Percentiles rank a stretch among this genome's conserved stretches.
Evolutionary conservation across 1,284 basidiomycete genomes (phyloP).

Genomic region (Coniophora puteana): DNA sequence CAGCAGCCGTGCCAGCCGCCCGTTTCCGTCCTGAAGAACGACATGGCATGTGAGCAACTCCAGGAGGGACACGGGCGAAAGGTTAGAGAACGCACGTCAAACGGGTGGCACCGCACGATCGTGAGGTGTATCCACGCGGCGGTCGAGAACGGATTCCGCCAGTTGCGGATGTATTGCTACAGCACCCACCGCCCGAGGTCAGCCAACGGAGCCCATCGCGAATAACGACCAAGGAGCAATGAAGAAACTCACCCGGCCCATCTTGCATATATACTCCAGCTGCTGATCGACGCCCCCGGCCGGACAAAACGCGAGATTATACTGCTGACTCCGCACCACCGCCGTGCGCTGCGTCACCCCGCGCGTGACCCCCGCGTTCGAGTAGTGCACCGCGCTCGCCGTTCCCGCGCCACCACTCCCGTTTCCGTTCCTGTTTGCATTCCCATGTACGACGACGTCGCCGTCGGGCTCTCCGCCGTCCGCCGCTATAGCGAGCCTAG

Average conservation of each 20-base stretch:
- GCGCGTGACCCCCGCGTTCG: constrained; percentile 33
- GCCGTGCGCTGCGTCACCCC: constrained; percentile 33
- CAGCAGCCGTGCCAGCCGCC: constrained; percentile 34
- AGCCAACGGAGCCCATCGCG: neutral
- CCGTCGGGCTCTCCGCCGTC: no score
- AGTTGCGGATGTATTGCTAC: constrained; percentile 32
- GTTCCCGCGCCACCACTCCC: no score
- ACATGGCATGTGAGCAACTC: neutral
- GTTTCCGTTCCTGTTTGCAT: no score
- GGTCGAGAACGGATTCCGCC: constrained; percentile 39
- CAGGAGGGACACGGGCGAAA: neutral
- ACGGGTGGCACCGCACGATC: constrained; percentile 41
- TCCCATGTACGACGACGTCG: no score
- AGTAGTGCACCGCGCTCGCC: constrained; percentile 21
- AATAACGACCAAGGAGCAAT: neutral
- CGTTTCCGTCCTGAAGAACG: constrained; percentile 36
- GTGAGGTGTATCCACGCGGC: constrained; percentile 42
- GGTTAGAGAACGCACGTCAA: constrained; percentile 29
- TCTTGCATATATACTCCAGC: constrained; percentile 37
- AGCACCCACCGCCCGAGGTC: neutral
- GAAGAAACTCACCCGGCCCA: constrained; percentile 32
- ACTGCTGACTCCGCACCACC: constrained; percentile 27
- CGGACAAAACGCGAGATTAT: constrained; percentile 36
- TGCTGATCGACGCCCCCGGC: constrained; percentile 34
- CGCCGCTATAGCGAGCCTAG: no score